Conservation (phyloP, 306 rosid genomes). For the Cyclanthera cordifolia region DNA sequence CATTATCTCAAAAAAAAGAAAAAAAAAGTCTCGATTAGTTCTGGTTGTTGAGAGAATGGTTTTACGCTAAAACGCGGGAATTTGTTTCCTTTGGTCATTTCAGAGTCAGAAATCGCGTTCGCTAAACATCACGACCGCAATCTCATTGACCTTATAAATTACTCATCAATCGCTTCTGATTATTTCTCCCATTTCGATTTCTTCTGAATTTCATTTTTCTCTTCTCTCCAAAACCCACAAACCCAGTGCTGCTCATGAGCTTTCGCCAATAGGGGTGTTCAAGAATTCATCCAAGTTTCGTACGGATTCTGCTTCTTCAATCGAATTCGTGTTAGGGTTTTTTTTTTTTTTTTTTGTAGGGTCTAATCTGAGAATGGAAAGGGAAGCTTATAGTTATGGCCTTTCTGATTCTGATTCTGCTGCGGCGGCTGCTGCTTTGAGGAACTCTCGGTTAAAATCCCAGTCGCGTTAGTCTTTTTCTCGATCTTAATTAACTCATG, state of each 20-base stretch:
- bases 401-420: constrained; percentile 26
- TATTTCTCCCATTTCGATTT: too few relatives aligned
- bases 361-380: constrained; percentile 30
- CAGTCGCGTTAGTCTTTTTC: constrained; percentile 34
- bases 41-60: constrained; percentile 24
- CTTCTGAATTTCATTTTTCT: not conserved
- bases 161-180: too few relatives aligned
- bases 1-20: too few relatives aligned
- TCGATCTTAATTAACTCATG: not conserved
- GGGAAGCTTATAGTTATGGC: constrained; percentile 28
- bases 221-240: not conserved
- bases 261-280: too few relatives aligned
- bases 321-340: constrained; percentile 8
- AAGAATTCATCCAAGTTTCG: not conserved
- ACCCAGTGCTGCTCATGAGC: not conserved
- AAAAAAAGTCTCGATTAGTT: constrained; percentile 9
- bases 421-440: constrained; percentile 29
- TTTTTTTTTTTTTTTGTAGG: too few relatives aligned
- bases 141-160: constrained; percentile 4
- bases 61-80: constrained; percentile 18
- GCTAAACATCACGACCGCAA: constrained; percentile 6
- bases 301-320: not conserved
- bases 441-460: constrained; percentile 32
- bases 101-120: constrained; percentile 14
- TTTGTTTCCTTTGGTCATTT: constrained; percentile 17